phyloP scores from a whole-genome alignment of 2,329 filamentous ascomycete genomes.

The Sarocladium oryzae region DNA sequence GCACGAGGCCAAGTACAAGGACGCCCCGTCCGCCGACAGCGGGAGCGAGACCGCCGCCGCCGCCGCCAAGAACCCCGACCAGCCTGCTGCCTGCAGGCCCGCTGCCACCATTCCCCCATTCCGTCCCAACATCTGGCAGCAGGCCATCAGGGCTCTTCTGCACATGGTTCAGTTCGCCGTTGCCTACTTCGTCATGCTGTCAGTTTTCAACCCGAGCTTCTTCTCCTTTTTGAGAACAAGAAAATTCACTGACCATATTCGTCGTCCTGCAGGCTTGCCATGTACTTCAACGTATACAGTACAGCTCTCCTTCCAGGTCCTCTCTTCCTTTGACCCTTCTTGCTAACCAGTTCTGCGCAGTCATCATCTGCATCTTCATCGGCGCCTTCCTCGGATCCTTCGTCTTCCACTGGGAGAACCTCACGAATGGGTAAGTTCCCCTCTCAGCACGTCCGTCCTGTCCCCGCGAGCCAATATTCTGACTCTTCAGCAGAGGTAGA shows the following conservation, averaged over 20 bases:
- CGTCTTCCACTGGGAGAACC: constrained; percentile 63
- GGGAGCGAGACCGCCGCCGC: constrained; percentile 10
- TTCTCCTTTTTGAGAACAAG: neutral
- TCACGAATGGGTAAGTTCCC: constrained; percentile 24
- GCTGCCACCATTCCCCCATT: constrained; percentile 25
- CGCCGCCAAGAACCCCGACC: neutral
- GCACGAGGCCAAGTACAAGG: constrained; percentile 30
- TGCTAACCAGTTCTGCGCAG: constrained; percentile 15
- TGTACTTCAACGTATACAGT: constrained; percentile 60
- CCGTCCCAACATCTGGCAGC: constrained; percentile 58
- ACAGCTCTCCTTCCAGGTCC: neutral
- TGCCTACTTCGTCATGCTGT: constrained; percentile 73
- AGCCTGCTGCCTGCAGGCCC: neutral
- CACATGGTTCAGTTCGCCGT: constrained; percentile 68
- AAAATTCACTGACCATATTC: neutral
- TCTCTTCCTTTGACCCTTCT: neutral
- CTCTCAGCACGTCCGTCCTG: neutral
- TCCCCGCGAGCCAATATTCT: neutral
- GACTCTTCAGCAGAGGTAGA: constrained; percentile 12
- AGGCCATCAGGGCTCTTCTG: constrained; percentile 57
- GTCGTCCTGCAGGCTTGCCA: constrained; percentile 31
- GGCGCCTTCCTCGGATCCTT: constrained; percentile 69
- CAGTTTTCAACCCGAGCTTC: constrained; percentile 14
- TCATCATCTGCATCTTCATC: constrained; percentile 76
- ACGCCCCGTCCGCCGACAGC: constrained; percentile 10